Evolutionary conservation across 2,329 filamentous ascomycete genomes (phyloP).

Genomic region (Fusarium zealandicum): DNA sequence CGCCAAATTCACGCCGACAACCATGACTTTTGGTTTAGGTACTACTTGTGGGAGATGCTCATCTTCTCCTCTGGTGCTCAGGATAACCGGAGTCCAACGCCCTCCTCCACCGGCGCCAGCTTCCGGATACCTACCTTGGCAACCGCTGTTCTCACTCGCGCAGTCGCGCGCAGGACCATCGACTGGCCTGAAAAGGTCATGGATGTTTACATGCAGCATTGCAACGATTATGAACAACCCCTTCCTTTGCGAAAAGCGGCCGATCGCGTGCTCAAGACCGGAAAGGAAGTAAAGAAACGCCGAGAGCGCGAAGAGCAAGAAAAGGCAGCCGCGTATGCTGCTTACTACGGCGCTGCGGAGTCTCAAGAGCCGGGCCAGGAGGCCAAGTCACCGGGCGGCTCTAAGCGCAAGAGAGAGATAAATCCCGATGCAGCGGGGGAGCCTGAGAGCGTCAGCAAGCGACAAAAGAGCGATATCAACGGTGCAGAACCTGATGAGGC

Average conservation of each 20-base stretch:
- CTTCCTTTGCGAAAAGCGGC: slow-evolving; percentile 76
- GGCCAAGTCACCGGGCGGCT: slow-evolving; percentile 49
- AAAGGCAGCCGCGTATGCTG: slow-evolving; percentile 61
- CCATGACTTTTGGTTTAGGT: slow-evolving; percentile 93
- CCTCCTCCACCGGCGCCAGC: slow-evolving; percentile 53
- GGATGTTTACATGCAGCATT: slow-evolving; percentile 78
- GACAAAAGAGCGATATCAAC: slow-evolving; percentile 60
- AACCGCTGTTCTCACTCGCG: slow-evolving; percentile 78
- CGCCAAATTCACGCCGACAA: slow-evolving; percentile 73
- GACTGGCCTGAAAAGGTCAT: slow-evolving; percentile 81
- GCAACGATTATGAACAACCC: slow-evolving; percentile 87
- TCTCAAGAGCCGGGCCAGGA: slow-evolving; percentile 26
- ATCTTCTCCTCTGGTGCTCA: slow-evolving; percentile 53
- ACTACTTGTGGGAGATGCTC: slow-evolving; percentile 91
- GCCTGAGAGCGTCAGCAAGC: slow-evolving; percentile 68
- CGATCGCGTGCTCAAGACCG: slow-evolving; percentile 74
- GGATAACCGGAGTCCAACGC: slow-evolving; percentile 62
- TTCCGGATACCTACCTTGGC: slow-evolving; percentile 74
- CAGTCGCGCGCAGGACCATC: slow-evolving; percentile 66
- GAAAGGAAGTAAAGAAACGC: slow-evolving; percentile 67
- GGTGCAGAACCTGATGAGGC: slow-evolving; percentile 37
- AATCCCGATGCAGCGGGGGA: slow-evolving; percentile 53
- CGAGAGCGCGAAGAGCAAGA: slow-evolving; percentile 71
- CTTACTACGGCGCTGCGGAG: slow-evolving; percentile 47
- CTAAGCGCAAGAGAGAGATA: slow-evolving; percentile 79